Evolutionary conservation across 2,329 filamentous ascomycete genomes (phyloP), one percentile per base, ranked within the genome.

Genomic region (Bipolaris sorokiniana): DNA sequence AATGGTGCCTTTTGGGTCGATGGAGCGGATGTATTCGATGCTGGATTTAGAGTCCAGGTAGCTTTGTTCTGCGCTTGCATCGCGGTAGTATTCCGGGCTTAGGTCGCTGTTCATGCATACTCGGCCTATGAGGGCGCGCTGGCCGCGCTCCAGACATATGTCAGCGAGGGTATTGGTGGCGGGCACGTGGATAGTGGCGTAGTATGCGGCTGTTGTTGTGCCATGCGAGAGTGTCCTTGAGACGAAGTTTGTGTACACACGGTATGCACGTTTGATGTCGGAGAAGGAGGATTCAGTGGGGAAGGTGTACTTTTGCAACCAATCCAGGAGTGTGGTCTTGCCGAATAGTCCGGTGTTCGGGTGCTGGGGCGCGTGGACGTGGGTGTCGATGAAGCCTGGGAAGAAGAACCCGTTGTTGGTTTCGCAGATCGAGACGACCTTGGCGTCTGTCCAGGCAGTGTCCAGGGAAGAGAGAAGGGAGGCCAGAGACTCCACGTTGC

Each of bases 201-300:
- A 98, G 82, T 98, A 98, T n/a, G 91, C 86, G 5, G 92, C 92
- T 10, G 91, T 95, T 0, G 95, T 99, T 9, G 95, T 99, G 61
- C 95, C 95, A 73, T 97, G 88, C 20, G 91, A 85, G 10, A 99
- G 85, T 0, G 92, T 97, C 45, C 91, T 87, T 28, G 86, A 82
- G 62, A 99, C 86, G 62, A 91, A 89, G 56, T 89, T 88, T 22
- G 84, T 83, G 78, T 98, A 99, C 60, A 96, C 88, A 34, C 80
- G 82, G 13, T 81, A 81, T 1, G 92, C 92, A 87, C 53, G 78
- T 63, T 5, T 87, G 78, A 61, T 86, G 82, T 57, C 46, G 6
- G 82, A 79, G 58, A 97, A 86, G 9, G 90, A 92, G 1, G 88
- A 82, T 77, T 99, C 95, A 61, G 97, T 85, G 0, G 95, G 95